Evolutionary conservation across 106 monocot species (phyloP), one percentile per base, ranked within the genome.

Genomic region (Narthecium ossifragum): DNA sequence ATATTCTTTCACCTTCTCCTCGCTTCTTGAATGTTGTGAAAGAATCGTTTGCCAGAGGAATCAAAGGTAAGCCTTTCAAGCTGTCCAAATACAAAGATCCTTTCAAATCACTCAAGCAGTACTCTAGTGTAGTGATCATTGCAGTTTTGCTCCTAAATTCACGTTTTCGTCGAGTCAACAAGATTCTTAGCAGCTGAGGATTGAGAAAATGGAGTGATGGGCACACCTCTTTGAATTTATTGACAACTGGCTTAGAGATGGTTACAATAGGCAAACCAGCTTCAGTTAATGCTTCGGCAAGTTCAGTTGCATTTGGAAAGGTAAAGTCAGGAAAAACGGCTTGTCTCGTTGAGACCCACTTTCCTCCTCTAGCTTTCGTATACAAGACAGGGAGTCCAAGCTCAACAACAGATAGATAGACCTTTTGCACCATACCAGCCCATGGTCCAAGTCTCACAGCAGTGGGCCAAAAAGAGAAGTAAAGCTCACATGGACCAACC

Each of bases 281-380:
- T 70, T 91, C 70, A 31, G 84, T 66, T 61, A 98, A 76, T 59
- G 64, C 71, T 52, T 91, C 84, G 26, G 70, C 60, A 61, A 98
- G 81, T 45, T 91, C 78, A 37, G 46, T 54, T 57, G 59, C 75
- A 15, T 76, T 81, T 51, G 71, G 31, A 69, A 88, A 98, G 46
- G 50, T 49, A 58, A 77, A 91, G 80, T 98, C 98, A 58, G 98
- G 90, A 55, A 98, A 98, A 59, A 98, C 87, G 50, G 91, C 84
- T 70, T 85, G 84, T 67, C 73, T 91, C 75, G 91, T 71, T 23
- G 98, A 76, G 50, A 98, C 75, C 98, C 98, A 98, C 65, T 79
- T 83, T 21, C 98, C 98, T 18, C 87, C 91, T 87, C 87, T 80
- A 46, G 90, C 87, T 73, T 91, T 81, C 50, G 98, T 91, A 73